These are phyloP conservation scores for Apophysomyces variabilis DNA, from an alignment of 371 early-diverging fungal species.

Conservation along the genomic window DNA sequence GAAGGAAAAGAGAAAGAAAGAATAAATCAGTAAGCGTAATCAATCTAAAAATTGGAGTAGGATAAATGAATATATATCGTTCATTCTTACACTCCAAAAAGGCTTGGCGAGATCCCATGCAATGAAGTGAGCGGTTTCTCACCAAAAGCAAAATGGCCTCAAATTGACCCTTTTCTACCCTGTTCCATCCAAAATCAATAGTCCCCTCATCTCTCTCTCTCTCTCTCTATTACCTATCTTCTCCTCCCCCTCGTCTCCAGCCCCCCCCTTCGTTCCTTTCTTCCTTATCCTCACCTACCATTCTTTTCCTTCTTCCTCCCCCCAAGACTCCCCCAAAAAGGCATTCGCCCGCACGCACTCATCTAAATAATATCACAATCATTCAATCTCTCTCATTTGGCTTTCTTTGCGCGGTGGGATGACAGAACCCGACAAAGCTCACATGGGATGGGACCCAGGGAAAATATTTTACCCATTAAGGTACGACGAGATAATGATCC, in stretches of 20 bases:
- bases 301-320: neutral
- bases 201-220: neutral
- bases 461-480: too few relatives aligned
- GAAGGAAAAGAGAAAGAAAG: slow-evolving; percentile 15
- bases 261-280: neutral
- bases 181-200: neutral
- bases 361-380: neutral
- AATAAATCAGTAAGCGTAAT: neutral
- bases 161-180: slow-evolving; percentile 12
- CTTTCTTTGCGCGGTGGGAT: slow-evolving; percentile 3
- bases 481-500: too few relatives aligned
- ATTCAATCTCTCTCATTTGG: neutral
- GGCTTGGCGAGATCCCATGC: slow-evolving; percentile 18
- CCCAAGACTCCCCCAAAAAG: too few relatives aligned
- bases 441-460: too few relatives aligned
- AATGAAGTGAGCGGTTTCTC: slow-evolving; percentile 37
- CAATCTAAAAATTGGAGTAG: neutral
- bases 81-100: neutral
- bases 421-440: neutral
- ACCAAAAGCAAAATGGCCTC: slow-evolving; percentile 41
- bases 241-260: neutral
- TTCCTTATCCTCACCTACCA: neutral
- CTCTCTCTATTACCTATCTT: neutral
- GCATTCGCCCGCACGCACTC: too few relatives aligned
- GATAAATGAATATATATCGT: slow-evolving; percentile 5